Evolutionary conservation across 768 basidiomycete genomes (phyloP), one percentile per base, ranked within the genome.

Genomic region (Russula compacta): DNA sequence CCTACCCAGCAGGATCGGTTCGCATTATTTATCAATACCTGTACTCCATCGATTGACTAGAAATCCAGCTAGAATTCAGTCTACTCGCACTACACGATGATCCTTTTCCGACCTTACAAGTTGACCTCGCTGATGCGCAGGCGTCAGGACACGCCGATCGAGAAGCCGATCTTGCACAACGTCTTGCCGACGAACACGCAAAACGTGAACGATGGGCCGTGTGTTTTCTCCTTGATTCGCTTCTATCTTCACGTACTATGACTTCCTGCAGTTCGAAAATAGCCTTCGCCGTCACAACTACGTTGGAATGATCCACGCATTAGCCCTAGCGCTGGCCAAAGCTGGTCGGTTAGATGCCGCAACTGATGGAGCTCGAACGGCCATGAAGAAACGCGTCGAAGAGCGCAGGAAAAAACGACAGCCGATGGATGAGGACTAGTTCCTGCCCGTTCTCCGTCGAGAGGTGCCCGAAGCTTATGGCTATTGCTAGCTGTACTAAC

Each of bases 1-100:
- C 91, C 11, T 95, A 99, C 73, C 93, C 93, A 10, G 73, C 82
- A 19, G 93, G 89, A 65, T 85, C 94, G 63, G 92, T 97, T 75
- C 68, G 88, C 78, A 15, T 61, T 39, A 19, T 56, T 21, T 24
- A n/a, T 32, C 35, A 33, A 29, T 21, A n/a, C 19, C 36, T 1
- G 33, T 24, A 39, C n/a, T 3, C 21, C 17, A 40, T 53, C 33
- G 43, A 39, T 32, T 55, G 7, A 54, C 32, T 10, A 1, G 10
- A 17, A 15, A 29, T 38, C 33, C 38, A 95, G 92, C 78, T 95
- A 56, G 91, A 95, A 70, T 98, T 98, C 77, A 94, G 88, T 72
- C 81, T 98, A 39, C 83, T 97, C 39, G 92, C 91, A 6, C 76
- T 99, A 47, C 86, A 87, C 57, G 84, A 88, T 46, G 89, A 92